Evolutionary conservation across 345 rosid species (phyloP), one percentile per base, ranked within the genome.

Genomic region (Bretschneidera sinensis): DNA sequence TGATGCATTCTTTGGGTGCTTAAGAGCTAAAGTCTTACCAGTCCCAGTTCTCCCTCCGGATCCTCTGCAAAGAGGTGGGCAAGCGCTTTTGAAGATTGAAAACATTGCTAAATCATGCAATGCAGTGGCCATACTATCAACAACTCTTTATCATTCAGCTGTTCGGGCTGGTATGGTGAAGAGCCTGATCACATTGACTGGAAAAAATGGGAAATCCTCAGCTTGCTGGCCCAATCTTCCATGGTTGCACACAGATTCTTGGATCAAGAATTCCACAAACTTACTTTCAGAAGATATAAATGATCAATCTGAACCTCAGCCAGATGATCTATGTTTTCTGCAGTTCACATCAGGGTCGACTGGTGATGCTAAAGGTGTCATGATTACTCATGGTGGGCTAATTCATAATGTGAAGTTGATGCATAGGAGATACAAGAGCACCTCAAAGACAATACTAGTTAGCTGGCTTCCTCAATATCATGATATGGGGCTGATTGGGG

Each of bases 401-500:
- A 56, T 85, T 59, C 88, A 81, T 73, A 85, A 85, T 45, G 85
- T 83, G 67, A 85, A 83, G 69, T 48, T 81, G 72, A 85, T 83
- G 91, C 58, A 72, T 28, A 75, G 63, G 64, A 72, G 55, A 66
- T 85, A 83, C 54, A 75, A 35, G 67, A 81, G 85, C 78, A 81
- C 80, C 60, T 85, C 91, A 21, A 72, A 75, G 55, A 83, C 88
- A n/a, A 79, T 83, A 21, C 61, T 75, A 9, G 74, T 83, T 43
- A 81, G 86, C 61, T 85, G 91, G 91, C 88, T 85, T 63, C 91
- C 91, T 25, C 91, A 85, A 43, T 85, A 85, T 71, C 91, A 85
- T 70, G 88, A 83, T 68, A 83, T 83, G 88, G 91, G 91, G 48
- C 71, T 85, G 45, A 83, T 85, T 56, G 91, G 91, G 53, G 91